Conservation (phyloP, 2,329 filamentous ascomycete genomes). For the Aspergillus proliferans region DNA sequence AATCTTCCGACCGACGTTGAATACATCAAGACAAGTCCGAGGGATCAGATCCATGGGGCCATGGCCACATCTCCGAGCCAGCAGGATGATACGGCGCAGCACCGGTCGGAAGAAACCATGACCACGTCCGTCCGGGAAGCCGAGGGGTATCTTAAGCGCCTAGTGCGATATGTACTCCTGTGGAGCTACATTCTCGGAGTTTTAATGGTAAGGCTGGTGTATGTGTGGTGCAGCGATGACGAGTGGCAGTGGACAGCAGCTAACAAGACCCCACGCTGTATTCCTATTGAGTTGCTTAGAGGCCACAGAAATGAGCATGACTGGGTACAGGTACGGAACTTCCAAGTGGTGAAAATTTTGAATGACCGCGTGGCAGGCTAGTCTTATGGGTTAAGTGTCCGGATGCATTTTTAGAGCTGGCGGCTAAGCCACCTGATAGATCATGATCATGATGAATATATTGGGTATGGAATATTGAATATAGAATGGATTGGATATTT, state of each 20-base stretch:
- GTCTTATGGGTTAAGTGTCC: not conserved
- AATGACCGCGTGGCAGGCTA: not conserved
- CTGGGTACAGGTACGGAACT: not conserved
- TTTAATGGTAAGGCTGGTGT: not conserved
- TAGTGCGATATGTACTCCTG: too few species aligned
- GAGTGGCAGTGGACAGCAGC: not conserved
- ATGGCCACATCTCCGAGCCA: too few species aligned
- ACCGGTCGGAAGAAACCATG: too few species aligned
- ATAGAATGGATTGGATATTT: too few species aligned
- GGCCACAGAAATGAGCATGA: not conserved
- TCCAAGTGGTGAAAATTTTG: not conserved
- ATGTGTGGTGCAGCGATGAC: not conserved
- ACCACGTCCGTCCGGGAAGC: too few species aligned
- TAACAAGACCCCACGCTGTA: not conserved
- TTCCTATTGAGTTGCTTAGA: not conserved
- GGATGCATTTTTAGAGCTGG: not conserved
- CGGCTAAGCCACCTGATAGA: not conserved
- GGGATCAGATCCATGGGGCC: too few species aligned
- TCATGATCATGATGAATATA: not conserved
- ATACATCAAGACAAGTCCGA: too few species aligned
- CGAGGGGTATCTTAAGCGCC: too few species aligned
- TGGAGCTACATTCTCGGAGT: too few species aligned
- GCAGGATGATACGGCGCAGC: too few species aligned
- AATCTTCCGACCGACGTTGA: too few species aligned
- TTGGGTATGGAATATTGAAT: too few species aligned